A percentile compares a stretch with the other conserved stretches of the same genome.
These are phyloP conservation scores for Sarcodon aspratus DNA, from an alignment of 768 basidiomycete genomes.

Conservation along the genomic window DNA sequence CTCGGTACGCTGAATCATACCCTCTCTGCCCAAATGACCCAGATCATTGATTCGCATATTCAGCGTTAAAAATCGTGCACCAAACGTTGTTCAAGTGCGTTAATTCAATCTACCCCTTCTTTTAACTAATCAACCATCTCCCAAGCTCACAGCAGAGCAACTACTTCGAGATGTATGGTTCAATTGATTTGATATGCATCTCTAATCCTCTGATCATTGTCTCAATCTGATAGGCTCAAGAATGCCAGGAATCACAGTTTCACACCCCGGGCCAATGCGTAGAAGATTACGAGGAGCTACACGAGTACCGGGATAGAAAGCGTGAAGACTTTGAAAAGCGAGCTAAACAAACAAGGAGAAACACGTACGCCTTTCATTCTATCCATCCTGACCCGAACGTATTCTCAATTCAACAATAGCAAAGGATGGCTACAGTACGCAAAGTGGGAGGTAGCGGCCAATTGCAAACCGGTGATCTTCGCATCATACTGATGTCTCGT, in stretches of 20 bases:
- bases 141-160: constrained; percentile 95
- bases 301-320: constrained; percentile 81
- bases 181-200: not conserved
- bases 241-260: constrained; percentile 80
- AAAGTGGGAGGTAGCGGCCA: constrained; percentile 63
- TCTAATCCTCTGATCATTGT: not conserved
- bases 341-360: constrained; percentile 61
- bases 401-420: constrained; percentile 23
- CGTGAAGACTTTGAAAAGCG: constrained; percentile 85
- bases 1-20: not conserved
- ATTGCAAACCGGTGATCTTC: not conserved
- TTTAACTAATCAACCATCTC: constrained; percentile 1
- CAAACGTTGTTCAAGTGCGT: constrained; percentile 82
- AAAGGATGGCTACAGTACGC: constrained; percentile 85
- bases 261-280: constrained; percentile 85
- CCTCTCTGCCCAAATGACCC: not conserved
- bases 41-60: not conserved
- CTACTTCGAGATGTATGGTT: constrained; percentile 76
- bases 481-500: not conserved
- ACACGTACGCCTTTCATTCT: constrained; percentile 36
- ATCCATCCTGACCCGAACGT: not conserved
- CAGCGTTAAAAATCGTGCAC: constrained; percentile 92
- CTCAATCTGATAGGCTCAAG: constrained; percentile 57
- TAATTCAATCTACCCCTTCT: not conserved
- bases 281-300: constrained; percentile 80